phyloP scores from a whole-genome alignment of 2,329 filamentous ascomycete genomes.

The Penicillium sp. region DNA sequence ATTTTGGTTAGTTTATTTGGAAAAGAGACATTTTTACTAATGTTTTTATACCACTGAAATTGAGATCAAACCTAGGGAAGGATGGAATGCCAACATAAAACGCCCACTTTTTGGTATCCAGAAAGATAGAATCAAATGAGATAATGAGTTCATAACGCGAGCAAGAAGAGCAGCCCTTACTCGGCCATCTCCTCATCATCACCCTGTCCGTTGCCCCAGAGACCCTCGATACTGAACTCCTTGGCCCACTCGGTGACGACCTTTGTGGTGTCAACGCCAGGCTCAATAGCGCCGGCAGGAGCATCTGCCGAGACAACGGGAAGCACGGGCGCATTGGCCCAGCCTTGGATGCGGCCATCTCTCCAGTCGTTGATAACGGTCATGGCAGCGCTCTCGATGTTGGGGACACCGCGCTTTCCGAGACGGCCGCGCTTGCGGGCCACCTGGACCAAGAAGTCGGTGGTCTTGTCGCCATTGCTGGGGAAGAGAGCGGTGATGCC shows the following conservation, averaged over 20 bases:
- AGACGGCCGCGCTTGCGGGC: constrained; percentile 88
- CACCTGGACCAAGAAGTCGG: constrained; percentile 91
- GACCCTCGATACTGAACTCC: constrained; percentile 90
- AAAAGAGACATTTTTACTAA: neutral
- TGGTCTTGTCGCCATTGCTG: constrained; percentile 70
- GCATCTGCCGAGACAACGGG: constrained; percentile 47
- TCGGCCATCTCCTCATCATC: constrained; percentile 43
- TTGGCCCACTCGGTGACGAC: constrained; percentile 91
- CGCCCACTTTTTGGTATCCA: constrained; percentile 37
- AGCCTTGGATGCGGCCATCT: constrained; percentile 90
- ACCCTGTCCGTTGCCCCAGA: constrained; percentile 70
- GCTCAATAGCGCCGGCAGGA: constrained; percentile 30
- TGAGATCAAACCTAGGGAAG: constrained; percentile 18
- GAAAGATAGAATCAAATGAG: constrained; percentile 24
- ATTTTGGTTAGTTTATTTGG: neutral
- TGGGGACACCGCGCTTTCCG: constrained; percentile 85
- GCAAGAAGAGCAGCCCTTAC: constrained; percentile 24
- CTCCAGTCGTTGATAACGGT: constrained; percentile 95
- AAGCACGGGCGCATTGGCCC: constrained; percentile 73
- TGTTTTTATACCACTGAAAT: constrained; percentile 10
- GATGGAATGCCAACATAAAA: constrained; percentile 24
- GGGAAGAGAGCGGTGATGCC: constrained; percentile 75
- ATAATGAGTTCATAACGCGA: constrained; percentile 24
- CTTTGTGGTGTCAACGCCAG: constrained; percentile 67
- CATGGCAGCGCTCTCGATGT: constrained; percentile 82